These are phyloP conservation scores for Termitomyces sp. DNA, from an alignment of 768 basidiomycete species.

Conservation along the genomic window DNA sequence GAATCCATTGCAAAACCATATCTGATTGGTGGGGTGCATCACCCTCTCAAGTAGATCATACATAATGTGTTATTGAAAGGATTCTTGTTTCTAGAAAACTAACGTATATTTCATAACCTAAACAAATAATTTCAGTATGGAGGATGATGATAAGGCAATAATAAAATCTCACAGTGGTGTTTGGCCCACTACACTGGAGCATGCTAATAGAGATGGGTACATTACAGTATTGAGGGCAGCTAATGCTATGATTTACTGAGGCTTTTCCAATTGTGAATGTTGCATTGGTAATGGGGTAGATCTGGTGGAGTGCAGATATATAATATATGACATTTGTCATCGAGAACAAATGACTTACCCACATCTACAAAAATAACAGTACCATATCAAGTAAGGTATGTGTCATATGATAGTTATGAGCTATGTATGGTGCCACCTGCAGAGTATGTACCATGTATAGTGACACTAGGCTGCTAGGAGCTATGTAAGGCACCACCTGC, in stretches of 20 bases:
- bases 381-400: no score
- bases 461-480: no score
- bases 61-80: not conserved
- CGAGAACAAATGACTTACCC: no score
- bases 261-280: not conserved
- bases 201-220: no score
- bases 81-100: not conserved
- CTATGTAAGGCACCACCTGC: no score
- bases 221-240: not conserved
- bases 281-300: slow-evolving; percentile 1
- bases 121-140: not conserved
- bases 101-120: not conserved
- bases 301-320: not conserved
- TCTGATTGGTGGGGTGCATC: not conserved
- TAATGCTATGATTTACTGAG: not conserved
- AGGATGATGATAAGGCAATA: not conserved
- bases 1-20: not conserved
- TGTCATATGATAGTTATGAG: no score
- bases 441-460: no score
- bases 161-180: not conserved
- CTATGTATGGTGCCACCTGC: no score
- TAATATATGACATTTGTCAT: no score
- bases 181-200: not conserved
- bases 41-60: not conserved
- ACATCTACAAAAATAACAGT: no score